Conservation (phyloP, 176 grass and related monocot genomes). For the Saccharum spontaneum region DNA sequence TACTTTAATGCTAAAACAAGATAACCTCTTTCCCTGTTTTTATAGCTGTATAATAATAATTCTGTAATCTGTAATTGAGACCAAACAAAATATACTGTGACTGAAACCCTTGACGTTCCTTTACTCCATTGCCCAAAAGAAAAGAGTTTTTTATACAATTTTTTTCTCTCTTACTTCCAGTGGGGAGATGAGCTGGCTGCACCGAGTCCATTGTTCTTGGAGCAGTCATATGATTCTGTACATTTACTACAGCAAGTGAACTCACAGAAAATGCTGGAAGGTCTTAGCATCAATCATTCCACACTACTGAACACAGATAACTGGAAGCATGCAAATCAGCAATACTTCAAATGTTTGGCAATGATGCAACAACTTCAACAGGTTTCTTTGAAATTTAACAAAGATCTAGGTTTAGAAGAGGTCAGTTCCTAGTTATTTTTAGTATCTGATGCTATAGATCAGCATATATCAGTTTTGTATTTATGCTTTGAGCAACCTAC, state of each 20-base stretch:
- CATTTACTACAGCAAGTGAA: conserved; percentile 69
- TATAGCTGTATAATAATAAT: conserved; percentile 1
- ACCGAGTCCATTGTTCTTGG: conserved; percentile 53
- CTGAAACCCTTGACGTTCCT: neutral
- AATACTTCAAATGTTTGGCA: conserved; percentile 80
- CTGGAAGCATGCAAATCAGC: conserved; percentile 68
- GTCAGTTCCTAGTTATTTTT: conserved; percentile 39
- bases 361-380: conserved; percentile 70
- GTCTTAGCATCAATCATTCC: conserved; percentile 28
- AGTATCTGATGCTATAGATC: neutral
- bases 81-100: neutral
- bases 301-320: conserved; percentile 42
- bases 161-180: conserved; percentile 34
- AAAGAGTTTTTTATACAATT: neutral
- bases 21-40: neutral
- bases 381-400: conserved; percentile 75
- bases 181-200: conserved; percentile 47
- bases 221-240: conserved; percentile 65
- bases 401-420: conserved; percentile 82
- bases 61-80: neutral
- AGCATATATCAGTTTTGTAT: conserved; percentile 8
- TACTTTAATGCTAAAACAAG: conserved; percentile 26
- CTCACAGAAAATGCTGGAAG: conserved; percentile 40
- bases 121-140: neutral
- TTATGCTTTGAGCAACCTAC: conserved; percentile 45